Percentiles rank a stretch among this genome's conserved stretches.
phyloP scores from a whole-genome alignment of 2,329 filamentous ascomycete genomes.

The Acephala macrosclerotiorum region DNA sequence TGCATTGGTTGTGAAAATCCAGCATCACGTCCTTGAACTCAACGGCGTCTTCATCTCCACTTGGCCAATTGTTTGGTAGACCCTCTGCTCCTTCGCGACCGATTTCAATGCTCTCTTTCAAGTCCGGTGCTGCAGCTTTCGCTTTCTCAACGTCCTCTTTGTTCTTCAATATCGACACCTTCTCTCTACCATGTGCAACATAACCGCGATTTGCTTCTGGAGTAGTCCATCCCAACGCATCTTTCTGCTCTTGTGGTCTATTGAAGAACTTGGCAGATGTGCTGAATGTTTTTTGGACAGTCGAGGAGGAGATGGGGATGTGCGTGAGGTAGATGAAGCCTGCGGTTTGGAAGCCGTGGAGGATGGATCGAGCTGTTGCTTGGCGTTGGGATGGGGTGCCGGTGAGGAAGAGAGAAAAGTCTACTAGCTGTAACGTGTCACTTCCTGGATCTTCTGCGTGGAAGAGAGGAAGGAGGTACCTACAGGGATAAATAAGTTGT shows the following conservation, averaged over 20 bases:
- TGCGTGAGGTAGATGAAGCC: slow-evolving; percentile 91
- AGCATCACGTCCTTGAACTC: slow-evolving; percentile 78
- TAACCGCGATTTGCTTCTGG: slow-evolving; percentile 79
- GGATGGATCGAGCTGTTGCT: slow-evolving; percentile 73
- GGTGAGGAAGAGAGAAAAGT: slow-evolving; percentile 77
- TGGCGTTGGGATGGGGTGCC: slow-evolving; percentile 67
- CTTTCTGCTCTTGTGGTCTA: slow-evolving; percentile 64
- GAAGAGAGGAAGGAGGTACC: slow-evolving; percentile 33
- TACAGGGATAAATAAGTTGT: slow-evolving; percentile 64
- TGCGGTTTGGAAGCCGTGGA: slow-evolving; percentile 81
- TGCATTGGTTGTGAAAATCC: slow-evolving; percentile 77
- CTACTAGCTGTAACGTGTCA: slow-evolving; percentile 66
- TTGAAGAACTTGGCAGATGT: slow-evolving; percentile 76
- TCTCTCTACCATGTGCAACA: slow-evolving; percentile 53
- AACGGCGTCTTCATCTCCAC: slow-evolving; percentile 54
- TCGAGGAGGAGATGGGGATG: slow-evolving; percentile 70
- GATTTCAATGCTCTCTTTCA: slow-evolving; percentile 73
- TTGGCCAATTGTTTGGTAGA: slow-evolving; percentile 79
- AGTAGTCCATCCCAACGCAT: slow-evolving; percentile 73
- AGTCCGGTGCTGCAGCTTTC: slow-evolving; percentile 63
- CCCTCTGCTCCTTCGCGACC: slow-evolving; percentile 65
- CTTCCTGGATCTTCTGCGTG: slow-evolving; percentile 2
- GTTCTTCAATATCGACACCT: slow-evolving; percentile 33
- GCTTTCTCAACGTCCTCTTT: slow-evolving; percentile 52
- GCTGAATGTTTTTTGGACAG: slow-evolving; percentile 68